These are phyloP conservation scores for Starmera pachycereana DNA, from an alignment of 805 yeast genomes.

Conservation along the genomic window DNA sequence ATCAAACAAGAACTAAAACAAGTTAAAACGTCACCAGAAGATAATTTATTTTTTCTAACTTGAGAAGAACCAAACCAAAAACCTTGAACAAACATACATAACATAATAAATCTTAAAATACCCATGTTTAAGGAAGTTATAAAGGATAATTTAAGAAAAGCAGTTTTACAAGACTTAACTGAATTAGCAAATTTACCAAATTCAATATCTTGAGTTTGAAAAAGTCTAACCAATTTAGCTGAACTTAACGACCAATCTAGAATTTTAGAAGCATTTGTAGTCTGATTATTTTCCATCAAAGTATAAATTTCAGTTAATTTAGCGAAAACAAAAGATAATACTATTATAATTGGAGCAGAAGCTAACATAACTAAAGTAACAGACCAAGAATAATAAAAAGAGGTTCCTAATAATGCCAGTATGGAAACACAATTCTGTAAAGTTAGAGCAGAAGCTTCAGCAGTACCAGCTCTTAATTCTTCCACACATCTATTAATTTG, in stretches of 20 bases:
- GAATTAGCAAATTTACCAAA: slow-evolving; percentile 26
- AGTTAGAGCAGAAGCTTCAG: slow-evolving; percentile 54
- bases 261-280: slow-evolving; percentile 47
- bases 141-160: slow-evolving; percentile 35
- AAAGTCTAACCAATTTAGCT: slow-evolving; percentile 49
- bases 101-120: slow-evolving; percentile 41
- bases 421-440: slow-evolving; percentile 44
- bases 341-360: slow-evolving; percentile 56
- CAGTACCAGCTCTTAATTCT: slow-evolving; percentile 55
- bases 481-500: slow-evolving; percentile 67
- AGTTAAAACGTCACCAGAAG: slow-evolving; percentile 61
- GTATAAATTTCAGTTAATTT: slow-evolving; percentile 39
- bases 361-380: slow-evolving; percentile 71
- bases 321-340: slow-evolving; percentile 40
- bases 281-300: slow-evolving; percentile 41
- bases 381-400: slow-evolving; percentile 78
- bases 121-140: slow-evolving; percentile 48
- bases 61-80: slow-evolving; percentile 82
- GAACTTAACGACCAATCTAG: slow-evolving; percentile 64
- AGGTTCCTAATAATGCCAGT: slow-evolving; percentile 44
- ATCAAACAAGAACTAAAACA: slow-evolving; percentile 76
- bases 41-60: slow-evolving; percentile 39
- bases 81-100: slow-evolving; percentile 80
- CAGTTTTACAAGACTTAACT: slow-evolving; percentile 21
- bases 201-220: slow-evolving; percentile 49